These are phyloP conservation scores for Entomortierella lignicola DNA, from an alignment of 192 early-diverging fungal species.

Conservation along the genomic window DNA sequence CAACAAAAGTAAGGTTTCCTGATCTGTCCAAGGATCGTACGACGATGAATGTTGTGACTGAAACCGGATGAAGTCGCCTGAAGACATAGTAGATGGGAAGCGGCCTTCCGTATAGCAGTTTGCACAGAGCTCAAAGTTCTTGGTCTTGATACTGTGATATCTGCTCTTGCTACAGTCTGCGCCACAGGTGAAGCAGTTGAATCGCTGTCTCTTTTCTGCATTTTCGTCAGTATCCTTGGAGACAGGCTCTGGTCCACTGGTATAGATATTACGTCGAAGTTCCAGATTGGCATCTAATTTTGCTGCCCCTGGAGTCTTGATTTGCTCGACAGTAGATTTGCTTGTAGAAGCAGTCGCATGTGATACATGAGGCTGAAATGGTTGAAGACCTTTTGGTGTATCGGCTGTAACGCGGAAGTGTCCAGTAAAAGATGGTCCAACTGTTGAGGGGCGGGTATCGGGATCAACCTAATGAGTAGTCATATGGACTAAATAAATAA, in stretches of 20 bases:
- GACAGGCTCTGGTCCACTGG: slow-evolving; percentile 34
- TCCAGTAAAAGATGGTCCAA: slow-evolving; percentile 97
- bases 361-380: slow-evolving; percentile 77
- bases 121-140: slow-evolving; percentile 82
- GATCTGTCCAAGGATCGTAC: slow-evolving; percentile 84
- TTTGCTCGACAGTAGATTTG: slow-evolving; percentile 16
- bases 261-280: slow-evolving; percentile 65
- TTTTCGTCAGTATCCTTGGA: slow-evolving; percentile 53
- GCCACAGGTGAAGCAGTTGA: slow-evolving; percentile 86
- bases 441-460: slow-evolving; percentile 87
- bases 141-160: slow-evolving; percentile 84
- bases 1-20: slow-evolving; percentile 87
- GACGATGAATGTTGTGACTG: slow-evolving; percentile 60
- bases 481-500: too few relatives aligned
- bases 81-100: slow-evolving; percentile 84
- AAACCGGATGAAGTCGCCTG: slow-evolving; percentile 91
- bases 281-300: slow-evolving; percentile 62
- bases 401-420: slow-evolving; percentile 97
- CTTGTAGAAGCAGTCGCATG: slow-evolving; percentile 24
- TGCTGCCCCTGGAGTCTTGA: slow-evolving; percentile 32
- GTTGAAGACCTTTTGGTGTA: slow-evolving; percentile 85
- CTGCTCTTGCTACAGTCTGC: slow-evolving; percentile 81
- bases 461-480: slow-evolving; percentile 84
- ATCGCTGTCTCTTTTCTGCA: slow-evolving; percentile 59
- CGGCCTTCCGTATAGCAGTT: slow-evolving; percentile 94